These are phyloP conservation scores for Cucurbita moschata DNA, from an alignment of 306 rosid genomes.

Conservation along the genomic window DNA sequence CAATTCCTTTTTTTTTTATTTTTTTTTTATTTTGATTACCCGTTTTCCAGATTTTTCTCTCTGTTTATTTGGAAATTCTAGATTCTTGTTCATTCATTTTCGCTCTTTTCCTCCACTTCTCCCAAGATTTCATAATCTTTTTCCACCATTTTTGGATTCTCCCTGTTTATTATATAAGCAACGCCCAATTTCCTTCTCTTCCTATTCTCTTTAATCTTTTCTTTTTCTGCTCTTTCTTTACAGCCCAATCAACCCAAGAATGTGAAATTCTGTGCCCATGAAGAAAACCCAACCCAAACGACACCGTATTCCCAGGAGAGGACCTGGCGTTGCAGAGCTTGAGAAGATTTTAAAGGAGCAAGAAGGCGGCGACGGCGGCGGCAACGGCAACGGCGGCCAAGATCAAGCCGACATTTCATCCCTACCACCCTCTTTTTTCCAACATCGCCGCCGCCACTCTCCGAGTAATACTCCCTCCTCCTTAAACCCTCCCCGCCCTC, in stretches of 20 bases:
- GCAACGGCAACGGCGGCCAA: no score
- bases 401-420: no score
- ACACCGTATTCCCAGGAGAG: slow-evolving; percentile 45
- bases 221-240: background rate
- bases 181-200: background rate
- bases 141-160: background rate
- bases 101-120: background rate
- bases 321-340: slow-evolving; percentile 70
- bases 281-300: slow-evolving; percentile 22
- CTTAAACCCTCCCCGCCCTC: background rate
- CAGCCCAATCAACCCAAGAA: no score
- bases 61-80: slow-evolving; percentile 20
- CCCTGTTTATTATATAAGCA: background rate
- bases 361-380: background rate
- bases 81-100: slow-evolving; percentile 1
- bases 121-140: background rate
- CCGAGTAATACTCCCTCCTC: background rate
- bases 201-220: background rate
- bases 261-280: background rate
- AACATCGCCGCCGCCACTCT: no score
- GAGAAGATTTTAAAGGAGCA: slow-evolving; percentile 56
- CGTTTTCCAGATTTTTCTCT: background rate
- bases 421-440: no score
- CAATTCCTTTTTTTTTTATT: background rate
- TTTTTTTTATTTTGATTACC: background rate